Evolutionary conservation across 805 yeast genomes (phyloP).

Genomic region (Sugiyamaella valdiviana): DNA sequence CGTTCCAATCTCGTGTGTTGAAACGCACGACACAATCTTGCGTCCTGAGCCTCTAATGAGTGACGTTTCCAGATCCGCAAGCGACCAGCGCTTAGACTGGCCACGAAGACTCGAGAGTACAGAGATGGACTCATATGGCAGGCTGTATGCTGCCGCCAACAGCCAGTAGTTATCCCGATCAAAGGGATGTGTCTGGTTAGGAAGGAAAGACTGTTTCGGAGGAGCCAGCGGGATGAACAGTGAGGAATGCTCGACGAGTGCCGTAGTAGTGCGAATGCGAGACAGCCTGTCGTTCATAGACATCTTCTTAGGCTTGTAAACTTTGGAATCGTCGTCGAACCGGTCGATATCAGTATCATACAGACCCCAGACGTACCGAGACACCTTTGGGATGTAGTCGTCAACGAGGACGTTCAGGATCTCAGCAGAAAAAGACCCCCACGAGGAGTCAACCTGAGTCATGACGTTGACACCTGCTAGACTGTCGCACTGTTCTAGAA

Average conservation of each 20-base stretch:
- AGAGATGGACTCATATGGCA: constrained; percentile 43
- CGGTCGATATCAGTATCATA: constrained; percentile 24
- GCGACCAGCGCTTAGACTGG: constrained; percentile 26
- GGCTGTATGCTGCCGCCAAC: constrained; percentile 33
- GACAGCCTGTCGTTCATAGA: constrained; percentile 28
- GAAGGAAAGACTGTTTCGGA: constrained; percentile 21
- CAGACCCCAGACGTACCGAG: constrained; percentile 45
- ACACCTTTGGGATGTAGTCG: constrained; percentile 53
- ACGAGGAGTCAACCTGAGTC: constrained; percentile 67
- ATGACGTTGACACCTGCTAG: constrained; percentile 64
- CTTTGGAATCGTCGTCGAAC: background rate
- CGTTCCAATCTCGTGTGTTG: background rate
- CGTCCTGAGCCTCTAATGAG: constrained; percentile 40
- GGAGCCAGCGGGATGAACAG: constrained; percentile 50
- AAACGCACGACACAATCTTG: constrained; percentile 38
- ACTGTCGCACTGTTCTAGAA: constrained; percentile 70
- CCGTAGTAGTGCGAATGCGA: constrained; percentile 42
- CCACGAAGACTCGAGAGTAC: constrained; percentile 37
- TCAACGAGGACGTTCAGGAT: constrained; percentile 55
- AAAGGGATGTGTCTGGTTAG: background rate
- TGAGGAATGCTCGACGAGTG: constrained; percentile 44
- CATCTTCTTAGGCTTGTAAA: constrained; percentile 8
- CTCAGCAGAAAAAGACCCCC: constrained; percentile 71
- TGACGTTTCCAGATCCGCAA: constrained; percentile 41
- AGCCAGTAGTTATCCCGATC: constrained; percentile 39